Base-by-base conservation (phyloP, 257 asterid species). In the Verbena officinalis region DNA sequence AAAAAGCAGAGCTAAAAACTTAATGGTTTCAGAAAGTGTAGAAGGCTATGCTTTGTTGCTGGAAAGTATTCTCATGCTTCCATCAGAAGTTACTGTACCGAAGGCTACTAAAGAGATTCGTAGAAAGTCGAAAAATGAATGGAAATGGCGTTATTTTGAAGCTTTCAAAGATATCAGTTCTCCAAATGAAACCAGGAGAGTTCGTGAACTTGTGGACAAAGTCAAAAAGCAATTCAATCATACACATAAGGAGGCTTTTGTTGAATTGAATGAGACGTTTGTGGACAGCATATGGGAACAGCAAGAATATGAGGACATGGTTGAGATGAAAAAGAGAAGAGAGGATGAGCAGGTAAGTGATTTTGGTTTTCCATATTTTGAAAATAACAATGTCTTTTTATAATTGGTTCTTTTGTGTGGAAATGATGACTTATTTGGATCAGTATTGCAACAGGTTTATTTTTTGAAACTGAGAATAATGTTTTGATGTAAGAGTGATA, bases 321-420 rank as follows among this genome's bases (percentile, higher is more conserved):
- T 71, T 52, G 52, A 73, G 68, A 19, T 61, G 82, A 86, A 72
- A 69, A 88, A 88, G 74, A 73, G 87, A 67, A 88, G 84, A 80
- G 97, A 94, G 78, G 97, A 94, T 13, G 97, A 91, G 19, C 96
- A 90, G 92, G 99, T 82, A 56, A 67, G 68, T 44, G 20, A 39
- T 22, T 46, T 39, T 65, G 34, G 23, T 56, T 63, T 65, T 21
- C 9, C n/a, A n/a, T n/a, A n/a, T n/a, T n/a, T n/a, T n/a, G n/a
- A n/a, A n/a, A n/a, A n/a, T n/a, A n/a, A n/a, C n/a, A n/a, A n/a
- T n/a, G n/a, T n/a, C n/a, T n/a, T n/a, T n/a, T n/a, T n/a, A n/a
- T n/a, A n/a, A n/a, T n/a, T n/a, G n/a, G n/a, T n/a, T n/a, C n/a
- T n/a, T n/a, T n/a, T n/a, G n/a, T n/a, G n/a, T n/a, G n/a, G n/a